A percentile compares a stretch with the other conserved stretches of the same genome.
Evolutionary conservation across 768 basidiomycete species (phyloP).

Genomic region (Austroboletus festivus): DNA sequence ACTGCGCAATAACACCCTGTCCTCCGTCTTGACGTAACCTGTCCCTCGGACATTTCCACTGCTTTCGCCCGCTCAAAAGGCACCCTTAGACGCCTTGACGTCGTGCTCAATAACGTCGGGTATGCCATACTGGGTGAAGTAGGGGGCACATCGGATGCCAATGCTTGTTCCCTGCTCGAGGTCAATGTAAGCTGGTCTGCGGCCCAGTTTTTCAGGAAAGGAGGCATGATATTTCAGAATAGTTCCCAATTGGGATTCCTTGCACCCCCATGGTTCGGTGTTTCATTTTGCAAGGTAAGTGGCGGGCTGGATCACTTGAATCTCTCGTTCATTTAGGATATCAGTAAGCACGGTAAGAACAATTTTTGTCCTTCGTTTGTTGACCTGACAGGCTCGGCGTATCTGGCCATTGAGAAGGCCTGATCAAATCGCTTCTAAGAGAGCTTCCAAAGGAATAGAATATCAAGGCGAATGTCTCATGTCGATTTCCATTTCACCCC

Average conservation of each 20-base stretch:
- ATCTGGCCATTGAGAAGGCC: conserved; percentile 11
- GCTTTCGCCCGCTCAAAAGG: conserved; percentile 34
- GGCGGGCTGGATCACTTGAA: no score
- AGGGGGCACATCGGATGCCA: conserved; percentile 31
- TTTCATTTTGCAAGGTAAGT: conserved; percentile 14
- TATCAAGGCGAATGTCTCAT: conserved; percentile 12
- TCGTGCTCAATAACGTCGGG: conserved; percentile 44
- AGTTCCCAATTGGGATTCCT: conserved; percentile 6
- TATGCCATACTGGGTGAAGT: conserved; percentile 29
- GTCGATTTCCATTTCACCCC: not conserved
- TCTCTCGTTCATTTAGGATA: no score
- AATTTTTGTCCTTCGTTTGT: not conserved
- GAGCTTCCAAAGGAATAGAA: conserved; percentile 17
- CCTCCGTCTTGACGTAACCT: conserved; percentile 39
- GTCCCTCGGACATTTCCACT: conserved; percentile 25
- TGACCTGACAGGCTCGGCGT: not conserved
- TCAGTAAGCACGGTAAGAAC: conserved; percentile 13
- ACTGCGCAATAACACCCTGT: conserved; percentile 30
- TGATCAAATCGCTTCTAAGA: conserved; percentile 5
- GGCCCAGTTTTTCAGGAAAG: conserved; percentile 32
- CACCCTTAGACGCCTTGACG: conserved; percentile 39
- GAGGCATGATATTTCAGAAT: conserved; percentile 15
- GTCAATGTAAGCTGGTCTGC: conserved; percentile 24
- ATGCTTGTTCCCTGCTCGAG: conserved; percentile 34
- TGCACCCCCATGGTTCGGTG: conserved; percentile 2